Conservation (phyloP, 495 filamentous ascomycete species). For the Hypoxylon cercidicola region DNA sequence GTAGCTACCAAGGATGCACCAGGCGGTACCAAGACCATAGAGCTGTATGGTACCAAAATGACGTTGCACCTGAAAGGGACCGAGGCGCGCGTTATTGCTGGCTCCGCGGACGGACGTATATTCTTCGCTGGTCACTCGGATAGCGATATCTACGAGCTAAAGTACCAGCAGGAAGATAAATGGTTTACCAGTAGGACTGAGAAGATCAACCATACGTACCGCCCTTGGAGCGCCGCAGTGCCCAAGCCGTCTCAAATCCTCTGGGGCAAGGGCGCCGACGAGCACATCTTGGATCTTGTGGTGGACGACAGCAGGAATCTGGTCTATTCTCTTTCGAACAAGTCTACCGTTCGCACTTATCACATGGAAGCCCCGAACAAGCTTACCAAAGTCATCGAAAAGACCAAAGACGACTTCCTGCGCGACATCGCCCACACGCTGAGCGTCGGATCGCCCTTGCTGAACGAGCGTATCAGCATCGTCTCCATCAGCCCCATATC, state of each 20-base stretch:
- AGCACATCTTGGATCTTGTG: slow-evolving; percentile 77
- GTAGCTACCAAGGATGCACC: slow-evolving; percentile 68
- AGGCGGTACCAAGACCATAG: slow-evolving; percentile 74
- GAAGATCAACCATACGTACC: slow-evolving; percentile 86
- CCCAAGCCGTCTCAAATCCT: slow-evolving; percentile 59
- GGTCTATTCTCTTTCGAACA: slow-evolving; percentile 88
- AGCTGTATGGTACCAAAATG: slow-evolving; percentile 88
- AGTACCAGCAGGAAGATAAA: slow-evolving; percentile 94
- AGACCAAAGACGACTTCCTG: slow-evolving; percentile 62
- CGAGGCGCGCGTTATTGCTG: slow-evolving; percentile 78
- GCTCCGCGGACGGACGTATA: slow-evolving; percentile 83
- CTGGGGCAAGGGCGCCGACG: slow-evolving; percentile 52
- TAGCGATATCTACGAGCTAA: slow-evolving; percentile 89
- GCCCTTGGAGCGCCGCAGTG: slow-evolving; percentile 75
- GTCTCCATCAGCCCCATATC: slow-evolving; percentile 87
- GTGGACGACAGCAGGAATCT: slow-evolving; percentile 88
- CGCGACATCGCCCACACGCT: slow-evolving; percentile 82
- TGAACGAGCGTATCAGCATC: slow-evolving; percentile 74
- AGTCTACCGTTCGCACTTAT: slow-evolving; percentile 86
- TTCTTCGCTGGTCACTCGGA: slow-evolving; percentile 87
- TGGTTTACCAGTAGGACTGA: slow-evolving; percentile 89
- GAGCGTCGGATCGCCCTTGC: slow-evolving; percentile 67
- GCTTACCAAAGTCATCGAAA: slow-evolving; percentile 65
- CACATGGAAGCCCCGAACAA: slow-evolving; percentile 70
- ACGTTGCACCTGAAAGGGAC: slow-evolving; percentile 71